These are phyloP conservation scores for Debaryomyces sp. DNA, from an alignment of 1,139 yeast genomes.

Conservation along the genomic window DNA sequence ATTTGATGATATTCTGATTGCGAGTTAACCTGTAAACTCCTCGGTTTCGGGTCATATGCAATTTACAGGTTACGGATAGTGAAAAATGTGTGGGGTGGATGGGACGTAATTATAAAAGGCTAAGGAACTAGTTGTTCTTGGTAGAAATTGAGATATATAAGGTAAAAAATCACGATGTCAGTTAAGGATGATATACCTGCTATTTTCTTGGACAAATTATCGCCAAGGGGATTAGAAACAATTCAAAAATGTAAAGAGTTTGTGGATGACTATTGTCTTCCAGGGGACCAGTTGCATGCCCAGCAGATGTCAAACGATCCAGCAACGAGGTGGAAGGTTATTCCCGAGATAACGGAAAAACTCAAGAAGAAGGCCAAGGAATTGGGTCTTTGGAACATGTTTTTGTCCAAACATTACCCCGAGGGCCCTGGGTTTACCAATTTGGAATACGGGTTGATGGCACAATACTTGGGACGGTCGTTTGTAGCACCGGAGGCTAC, in stretches of 20 bases:
- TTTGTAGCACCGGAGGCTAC: constrained; percentile 64
- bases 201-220: constrained; percentile 43
- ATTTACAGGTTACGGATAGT: constrained; percentile 5
- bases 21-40: constrained; percentile 6
- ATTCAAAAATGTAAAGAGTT: constrained; percentile 53
- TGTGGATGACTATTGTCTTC: constrained; percentile 61
- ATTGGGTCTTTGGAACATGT: constrained; percentile 68
- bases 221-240: constrained; percentile 54
- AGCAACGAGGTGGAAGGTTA: constrained; percentile 48
- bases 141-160: background rate
- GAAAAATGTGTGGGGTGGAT: constrained; percentile 6
- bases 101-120: background rate
- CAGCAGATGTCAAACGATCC: constrained; percentile 45
- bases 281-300: constrained; percentile 54
- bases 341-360: constrained; percentile 55
- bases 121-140: background rate
- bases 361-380: constrained; percentile 58
- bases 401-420: constrained; percentile 55
- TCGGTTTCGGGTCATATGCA: background rate
- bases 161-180: constrained; percentile 23
- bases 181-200: constrained; percentile 49
- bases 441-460: constrained; percentile 72
- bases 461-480: constrained; percentile 64
- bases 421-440: constrained; percentile 70
- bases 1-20: constrained; percentile 2